These are phyloP conservation scores for Fusarium denticulatum DNA, from an alignment of 2,329 filamentous ascomycete genomes.

Conservation along the genomic window DNA sequence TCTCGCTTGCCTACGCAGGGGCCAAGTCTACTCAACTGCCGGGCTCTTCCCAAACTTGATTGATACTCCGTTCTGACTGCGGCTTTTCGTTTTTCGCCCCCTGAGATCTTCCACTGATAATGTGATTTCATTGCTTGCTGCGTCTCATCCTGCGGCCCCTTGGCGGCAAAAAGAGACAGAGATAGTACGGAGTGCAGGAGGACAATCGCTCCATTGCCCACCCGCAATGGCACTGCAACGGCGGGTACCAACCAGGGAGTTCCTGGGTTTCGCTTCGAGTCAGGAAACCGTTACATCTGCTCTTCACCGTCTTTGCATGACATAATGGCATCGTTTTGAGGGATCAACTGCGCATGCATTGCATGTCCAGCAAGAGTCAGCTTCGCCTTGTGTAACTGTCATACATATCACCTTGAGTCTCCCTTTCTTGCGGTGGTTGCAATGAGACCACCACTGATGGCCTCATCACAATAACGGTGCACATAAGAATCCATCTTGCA, in stretches of 20 bases:
- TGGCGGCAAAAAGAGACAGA: slow-evolving; percentile 32
- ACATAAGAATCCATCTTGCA: neutral
- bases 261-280: slow-evolving; percentile 15
- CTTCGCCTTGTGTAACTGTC: slow-evolving; percentile 12
- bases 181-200: slow-evolving; percentile 4
- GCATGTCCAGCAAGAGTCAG: neutral
- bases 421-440: neutral
- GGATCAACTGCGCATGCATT: neutral
- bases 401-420: neutral
- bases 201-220: slow-evolving; percentile 34
- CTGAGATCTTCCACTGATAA: slow-evolving; percentile 25
- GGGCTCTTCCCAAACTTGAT: slow-evolving; percentile 14
- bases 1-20: slow-evolving; percentile 23
- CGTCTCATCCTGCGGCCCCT: slow-evolving; percentile 20
- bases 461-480: neutral
- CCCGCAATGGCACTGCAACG: slow-evolving; percentile 37
- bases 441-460: neutral
- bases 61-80: neutral
- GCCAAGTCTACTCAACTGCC: slow-evolving; percentile 25
- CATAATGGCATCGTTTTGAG: neutral
- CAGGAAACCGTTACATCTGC: slow-evolving; percentile 17
- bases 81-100: slow-evolving; percentile 3
- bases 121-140: slow-evolving; percentile 6
- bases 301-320: slow-evolving; percentile 30
- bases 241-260: slow-evolving; percentile 26